Conservation (phyloP, 2,329 filamentous ascomycete genomes). For the Xenoacremonium recifei region DNA sequence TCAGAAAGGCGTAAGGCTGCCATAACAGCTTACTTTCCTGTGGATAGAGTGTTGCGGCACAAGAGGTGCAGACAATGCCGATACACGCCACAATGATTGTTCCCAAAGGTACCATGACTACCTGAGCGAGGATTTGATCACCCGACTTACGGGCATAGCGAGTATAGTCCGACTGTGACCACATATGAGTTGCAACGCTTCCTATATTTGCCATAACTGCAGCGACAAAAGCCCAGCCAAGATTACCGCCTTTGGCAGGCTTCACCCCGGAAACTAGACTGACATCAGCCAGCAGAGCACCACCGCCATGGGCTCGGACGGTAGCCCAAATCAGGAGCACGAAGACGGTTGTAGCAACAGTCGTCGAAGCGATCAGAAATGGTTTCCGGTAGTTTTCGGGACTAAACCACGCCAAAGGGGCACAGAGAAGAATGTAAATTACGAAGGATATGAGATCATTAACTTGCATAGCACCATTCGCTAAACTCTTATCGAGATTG, state of each 20-base stretch:
- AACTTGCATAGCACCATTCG: slow-evolving; percentile 4
- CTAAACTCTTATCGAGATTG: neutral
- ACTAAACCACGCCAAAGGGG: slow-evolving; percentile 24
- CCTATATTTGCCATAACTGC: slow-evolving; percentile 28
- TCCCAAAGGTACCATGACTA: slow-evolving; percentile 22
- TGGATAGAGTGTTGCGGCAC: slow-evolving; percentile 24
- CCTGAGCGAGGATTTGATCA: slow-evolving; percentile 27
- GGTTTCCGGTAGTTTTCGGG: slow-evolving; percentile 24
- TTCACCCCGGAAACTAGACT: slow-evolving; percentile 10
- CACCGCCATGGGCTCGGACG: slow-evolving; percentile 24
- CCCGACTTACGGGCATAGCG: slow-evolving; percentile 27
- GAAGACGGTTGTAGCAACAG: slow-evolving; percentile 27
- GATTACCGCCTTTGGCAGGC: slow-evolving; percentile 14
- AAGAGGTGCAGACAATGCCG: slow-evolving; percentile 30
- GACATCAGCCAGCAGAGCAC: slow-evolving; percentile 22
- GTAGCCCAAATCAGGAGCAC: slow-evolving; percentile 28
- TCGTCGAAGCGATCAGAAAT: slow-evolving; percentile 21
- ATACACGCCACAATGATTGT: slow-evolving; percentile 22
- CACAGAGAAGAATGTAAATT: slow-evolving; percentile 22
- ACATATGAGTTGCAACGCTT: slow-evolving; percentile 27
- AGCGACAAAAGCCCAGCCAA: slow-evolving; percentile 27
- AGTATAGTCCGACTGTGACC: slow-evolving; percentile 29
- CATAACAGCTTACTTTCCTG: slow-evolving; percentile 21
- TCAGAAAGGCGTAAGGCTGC: slow-evolving; percentile 23
- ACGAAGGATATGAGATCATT: slow-evolving; percentile 22